Evolutionary conservation across 305 asterid species (phyloP).

Genomic region (Stenogyne calaminthoides): DNA sequence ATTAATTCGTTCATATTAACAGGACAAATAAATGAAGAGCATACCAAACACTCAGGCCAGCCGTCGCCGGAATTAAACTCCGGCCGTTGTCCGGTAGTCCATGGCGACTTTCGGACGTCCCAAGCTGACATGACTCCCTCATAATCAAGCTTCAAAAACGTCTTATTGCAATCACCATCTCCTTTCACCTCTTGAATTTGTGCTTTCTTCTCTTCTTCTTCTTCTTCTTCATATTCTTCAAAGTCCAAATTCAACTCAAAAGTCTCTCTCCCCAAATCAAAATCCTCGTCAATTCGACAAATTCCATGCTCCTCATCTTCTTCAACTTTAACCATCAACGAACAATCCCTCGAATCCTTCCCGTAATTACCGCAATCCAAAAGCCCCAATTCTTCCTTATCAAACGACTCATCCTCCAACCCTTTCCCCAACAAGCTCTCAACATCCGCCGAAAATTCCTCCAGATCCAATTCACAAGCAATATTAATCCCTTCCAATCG

Average conservation of each 20-base stretch:
- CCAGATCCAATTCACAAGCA: slow-evolving; percentile 75
- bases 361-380: slow-evolving; percentile 35
- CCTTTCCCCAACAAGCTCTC: slow-evolving; percentile 77
- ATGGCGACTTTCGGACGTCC: slow-evolving; percentile 52
- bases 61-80: slow-evolving; percentile 45
- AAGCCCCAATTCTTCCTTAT: slow-evolving; percentile 69
- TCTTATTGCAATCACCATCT: slow-evolving; percentile 25
- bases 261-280: slow-evolving; percentile 45
- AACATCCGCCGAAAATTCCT: slow-evolving; percentile 78
- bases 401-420: slow-evolving; percentile 61
- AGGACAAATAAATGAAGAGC: background rate
- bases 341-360: slow-evolving; percentile 13
- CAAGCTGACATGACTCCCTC: slow-evolving; percentile 52
- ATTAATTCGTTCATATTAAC: no score
- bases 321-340: slow-evolving; percentile 14
- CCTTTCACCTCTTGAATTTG: background rate
- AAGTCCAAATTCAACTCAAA: slow-evolving; percentile 58
- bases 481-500: slow-evolving; percentile 41
- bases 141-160: slow-evolving; percentile 49
- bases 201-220: slow-evolving; percentile 27
- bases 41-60: slow-evolving; percentile 71
- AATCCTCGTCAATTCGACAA: slow-evolving; percentile 20
- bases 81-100: slow-evolving; percentile 61
- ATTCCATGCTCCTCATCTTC: slow-evolving; percentile 23
- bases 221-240: slow-evolving; percentile 32